Base-by-base conservation (phyloP, 371 early-diverging fungal species). In the Rhizopus arrhizus region DNA sequence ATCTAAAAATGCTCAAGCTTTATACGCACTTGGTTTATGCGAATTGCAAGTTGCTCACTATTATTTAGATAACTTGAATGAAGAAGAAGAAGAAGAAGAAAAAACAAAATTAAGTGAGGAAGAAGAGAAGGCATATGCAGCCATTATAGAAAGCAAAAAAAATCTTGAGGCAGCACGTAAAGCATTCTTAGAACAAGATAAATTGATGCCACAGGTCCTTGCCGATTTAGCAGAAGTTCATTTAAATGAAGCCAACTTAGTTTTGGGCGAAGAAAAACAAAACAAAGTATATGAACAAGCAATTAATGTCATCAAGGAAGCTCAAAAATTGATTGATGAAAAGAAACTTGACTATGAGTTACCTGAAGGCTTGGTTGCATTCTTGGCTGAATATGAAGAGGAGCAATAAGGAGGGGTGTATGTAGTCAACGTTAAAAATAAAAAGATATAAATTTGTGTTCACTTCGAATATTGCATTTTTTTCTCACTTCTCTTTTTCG, bases 141-240 rank as follows among this genome's bases (percentile, higher is more conserved):
- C 69, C 13, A 58, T 80, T 45, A 43, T 54, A 22, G 58, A 73
- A 51, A 65, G 80, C 54, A 75, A 73, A 32, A 57, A 63, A n/a
- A 69, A 73, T 40, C 66, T 74, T 40, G 59, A 69, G 55, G 55
- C 56, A 28, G 76, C 73, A 7, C 57, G 72, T 12, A 61, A 62
- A 31, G 51, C 62, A 11, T 58, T 65, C 22, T 62, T 67, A 4
- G 59, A 66, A 16, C 34, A 45, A 5, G 50, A 73, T 22, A 32
- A 60, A 31, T 54, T 72, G 4, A 52, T 50, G 11, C 74, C 72
- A n/a, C 69, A 77, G 29, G 66, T 63, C 29, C 59, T 59, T 15
- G 64, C 74, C 16, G 75, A 81, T 59, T 59, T 81, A n/a, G 78
- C 76, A 5, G 81, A 81, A 49, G 62, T 69, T n/a, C 63, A 63